Evolutionary conservation across 1,139 yeast genomes (phyloP).

Genomic region (Saccharomyces hybrid): DNA sequence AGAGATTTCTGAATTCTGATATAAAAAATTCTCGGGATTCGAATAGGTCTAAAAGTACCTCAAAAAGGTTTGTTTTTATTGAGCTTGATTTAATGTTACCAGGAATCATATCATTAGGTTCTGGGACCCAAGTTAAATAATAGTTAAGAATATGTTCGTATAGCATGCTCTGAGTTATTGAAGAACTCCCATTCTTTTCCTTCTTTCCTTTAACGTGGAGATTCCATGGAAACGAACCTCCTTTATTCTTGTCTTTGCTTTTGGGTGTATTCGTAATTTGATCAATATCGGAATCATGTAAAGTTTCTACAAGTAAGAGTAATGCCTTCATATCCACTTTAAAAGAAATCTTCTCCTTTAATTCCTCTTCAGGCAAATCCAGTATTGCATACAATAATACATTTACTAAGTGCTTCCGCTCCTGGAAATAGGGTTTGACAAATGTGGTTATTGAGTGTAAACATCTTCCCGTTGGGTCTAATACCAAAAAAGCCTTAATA

Average conservation of each 20-base stretch:
- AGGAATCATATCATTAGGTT: conserved; percentile 86
- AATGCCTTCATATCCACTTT: conserved; percentile 20
- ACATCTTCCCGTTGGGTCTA: conserved; percentile 79
- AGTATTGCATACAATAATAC: conserved; percentile 68
- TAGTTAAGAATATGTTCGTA: conserved; percentile 16
- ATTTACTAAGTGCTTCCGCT: conserved; percentile 65
- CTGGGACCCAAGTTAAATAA: conserved; percentile 68
- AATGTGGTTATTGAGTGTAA: conserved; percentile 19
- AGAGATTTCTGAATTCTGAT: conserved; percentile 57
- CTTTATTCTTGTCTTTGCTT: background rate
- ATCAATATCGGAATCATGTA: conserved; percentile 12
- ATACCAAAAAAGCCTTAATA: conserved; percentile 58
- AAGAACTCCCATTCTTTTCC: background rate
- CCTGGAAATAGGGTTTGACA: conserved; percentile 42
- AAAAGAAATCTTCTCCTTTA: conserved; percentile 23
- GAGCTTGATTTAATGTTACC: conserved; percentile 55
- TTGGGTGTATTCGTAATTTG: background rate
- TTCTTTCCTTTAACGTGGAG: conserved; percentile 2
- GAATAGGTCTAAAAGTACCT: conserved; percentile 53
- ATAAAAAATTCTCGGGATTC: conserved; percentile 73
- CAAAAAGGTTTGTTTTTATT: conserved; percentile 70
- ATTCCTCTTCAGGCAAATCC: conserved; percentile 35
- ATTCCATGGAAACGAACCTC: background rate
- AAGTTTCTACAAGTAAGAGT: background rate
- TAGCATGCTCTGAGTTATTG: conserved; percentile 2